Base-by-base conservation (phyloP, 306 rosid genomes). In the Ochetophila trinervis region DNA sequence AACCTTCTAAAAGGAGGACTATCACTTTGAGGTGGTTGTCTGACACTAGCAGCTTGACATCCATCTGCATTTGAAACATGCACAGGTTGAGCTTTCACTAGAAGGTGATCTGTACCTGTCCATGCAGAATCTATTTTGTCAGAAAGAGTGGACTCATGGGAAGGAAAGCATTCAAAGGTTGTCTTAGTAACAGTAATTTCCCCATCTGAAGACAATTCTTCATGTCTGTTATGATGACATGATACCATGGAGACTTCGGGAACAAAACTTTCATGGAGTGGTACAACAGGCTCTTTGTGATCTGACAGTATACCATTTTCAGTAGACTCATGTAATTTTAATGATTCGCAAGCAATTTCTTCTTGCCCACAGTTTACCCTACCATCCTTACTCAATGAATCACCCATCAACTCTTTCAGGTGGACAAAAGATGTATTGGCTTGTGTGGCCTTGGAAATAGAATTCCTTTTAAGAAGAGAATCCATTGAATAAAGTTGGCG, bases 81-180 rank as follows among this genome's bases (percentile, higher is more conserved):
- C 49, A 63, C 67, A 18, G 72, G 37, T 54, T 72, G 79, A 60
- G 75, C 71, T 44, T 82, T 83, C 64, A 37, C 58, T 6, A 64
- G 49, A 63, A 79, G 79, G 57, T 79, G 94, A 62, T 81, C 90
- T 27, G 92, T 88, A 68, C 99, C 97, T 0, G 88, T 83, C 99
- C 99, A 94, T 4, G 99, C 95, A 72, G 77, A 86, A 82, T 94
- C 99, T 74, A 94, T 94, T 77, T 86, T 83, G 79, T 88, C 97
- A n/a, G 96, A 86, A 52, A 94, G 96, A 73, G 82, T 86, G 58
- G 99, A 88, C 62, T 76, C 91, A 18, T 63, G 70, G 7, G 72
- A 53, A 15, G 83, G 68, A 3, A 73, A 20, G 67, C 77, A 70
- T 75, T 79, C 82, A 22, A 42, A 65, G 53, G 70, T 53, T 23